Base-by-base conservation (phyloP, 345 rosid species). In the Salix brachista region DNA sequence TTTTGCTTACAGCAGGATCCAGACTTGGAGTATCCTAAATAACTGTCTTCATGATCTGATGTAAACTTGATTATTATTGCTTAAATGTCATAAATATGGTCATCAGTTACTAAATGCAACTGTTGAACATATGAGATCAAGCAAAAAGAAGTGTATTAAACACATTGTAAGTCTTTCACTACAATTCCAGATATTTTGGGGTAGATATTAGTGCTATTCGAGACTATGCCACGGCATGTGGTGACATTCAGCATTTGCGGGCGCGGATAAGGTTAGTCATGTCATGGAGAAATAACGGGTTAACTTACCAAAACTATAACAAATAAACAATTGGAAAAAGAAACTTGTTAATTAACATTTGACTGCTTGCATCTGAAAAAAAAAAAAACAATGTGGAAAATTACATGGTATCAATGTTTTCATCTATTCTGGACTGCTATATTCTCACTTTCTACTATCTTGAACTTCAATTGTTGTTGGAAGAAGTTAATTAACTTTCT, bases 1-100 rank as follows among this genome's bases (percentile, higher is more conserved):
- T 95, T 91, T 78, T 95, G 99, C 86, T 82, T 95, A 87, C 99
- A 95, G 79, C 96, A 93, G 82, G 87, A 95, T 85, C 81, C 98
- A 30, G 98, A 95, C 88, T 83, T 95, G 88, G 97, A 93, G 99
- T 93, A 93, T 93, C 92, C 91, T 87, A 61, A 37, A 65, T 54
- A 16, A 77, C 32, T 58, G 26, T n/a, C 62, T 58, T 58, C 62
- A 58, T 58, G 14, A n/a, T n/a, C 28, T n/a, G 39, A 39, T 6
- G 34, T 4, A 28, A 58, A 5, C 12, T 37, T 26, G 23, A 17
- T 60, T 70, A 26, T 13, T 37, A 58, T 13, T 26, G 25, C 52
- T 28, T 41, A 56, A 17, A 64, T 60, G 25, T 37, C 13, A 25
- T 61, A 42, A 28, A 18, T 60, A 30, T 41, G 25, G 67, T 10